A percentile compares a stretch with the other conserved stretches of the same genome.
phyloP scores from a whole-genome alignment of 345 rosid species.

The Acer saccharum region DNA sequence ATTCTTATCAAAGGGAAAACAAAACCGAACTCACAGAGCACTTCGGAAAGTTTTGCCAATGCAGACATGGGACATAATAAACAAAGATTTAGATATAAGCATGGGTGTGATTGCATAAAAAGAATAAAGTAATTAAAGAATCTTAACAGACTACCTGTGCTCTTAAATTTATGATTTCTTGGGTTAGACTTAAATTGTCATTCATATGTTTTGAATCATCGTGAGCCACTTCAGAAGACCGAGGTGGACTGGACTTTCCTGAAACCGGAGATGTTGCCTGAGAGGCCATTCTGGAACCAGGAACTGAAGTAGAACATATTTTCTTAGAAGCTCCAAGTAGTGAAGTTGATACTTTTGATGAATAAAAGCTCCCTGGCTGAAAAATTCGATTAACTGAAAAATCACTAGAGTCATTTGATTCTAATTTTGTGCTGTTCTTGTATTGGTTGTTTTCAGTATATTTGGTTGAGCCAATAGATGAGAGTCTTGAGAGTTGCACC shows the following conservation, averaged over 20 bases:
- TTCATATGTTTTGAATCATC: constrained; percentile 57
- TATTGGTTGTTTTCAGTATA: constrained; percentile 45
- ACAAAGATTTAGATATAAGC: not conserved
- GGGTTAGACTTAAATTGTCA: constrained; percentile 36
- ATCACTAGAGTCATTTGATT: constrained; percentile 32
- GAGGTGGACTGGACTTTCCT: constrained; percentile 53
- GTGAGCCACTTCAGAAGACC: constrained; percentile 38
- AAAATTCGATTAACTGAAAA: constrained; percentile 45
- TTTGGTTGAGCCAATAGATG: constrained; percentile 47
- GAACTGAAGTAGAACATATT: constrained; percentile 33
- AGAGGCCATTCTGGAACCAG: constrained; percentile 46
- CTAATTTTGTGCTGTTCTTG: constrained; percentile 31
- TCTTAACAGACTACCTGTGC: constrained; percentile 53
- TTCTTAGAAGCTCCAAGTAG: constrained; percentile 38
- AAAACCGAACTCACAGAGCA: not conserved
- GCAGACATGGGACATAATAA: not conserved
- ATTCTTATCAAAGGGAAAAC: not conserved
- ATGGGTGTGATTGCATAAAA: not conserved
- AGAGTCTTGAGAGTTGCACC: constrained; percentile 41
- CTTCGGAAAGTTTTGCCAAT: not conserved
- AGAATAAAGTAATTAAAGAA: not conserved
- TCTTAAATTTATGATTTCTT: constrained; percentile 60
- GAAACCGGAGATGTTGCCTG: constrained; percentile 49
- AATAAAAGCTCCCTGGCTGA: constrained; percentile 35
- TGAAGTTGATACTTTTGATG: constrained; percentile 38